Conservation (phyloP, 2,329 filamentous ascomycete genomes). For the Fusarium coicis region DNA sequence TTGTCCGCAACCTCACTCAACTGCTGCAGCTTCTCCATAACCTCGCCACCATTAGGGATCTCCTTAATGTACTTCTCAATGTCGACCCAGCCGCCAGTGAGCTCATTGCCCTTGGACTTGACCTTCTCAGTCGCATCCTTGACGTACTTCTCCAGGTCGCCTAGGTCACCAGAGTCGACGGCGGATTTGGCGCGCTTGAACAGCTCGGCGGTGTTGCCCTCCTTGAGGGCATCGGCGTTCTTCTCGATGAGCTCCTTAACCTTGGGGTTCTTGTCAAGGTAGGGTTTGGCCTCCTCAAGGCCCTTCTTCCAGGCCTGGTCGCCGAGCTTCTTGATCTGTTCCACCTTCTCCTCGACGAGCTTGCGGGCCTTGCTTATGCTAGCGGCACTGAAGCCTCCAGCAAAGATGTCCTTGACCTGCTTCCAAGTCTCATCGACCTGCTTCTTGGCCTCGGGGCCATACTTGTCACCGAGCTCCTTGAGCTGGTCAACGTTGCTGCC, state of each 20-base stretch:
- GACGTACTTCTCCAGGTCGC: constrained; percentile 53
- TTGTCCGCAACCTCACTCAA: constrained; percentile 73
- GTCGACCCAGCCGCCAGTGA: constrained; percentile 56
- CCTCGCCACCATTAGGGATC: constrained; percentile 72
- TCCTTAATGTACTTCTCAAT: constrained; percentile 72
- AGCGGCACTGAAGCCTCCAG: constrained; percentile 66
- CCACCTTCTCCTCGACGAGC: constrained; percentile 75
- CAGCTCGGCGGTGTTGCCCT: constrained; percentile 72
- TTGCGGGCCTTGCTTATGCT: constrained; percentile 67
- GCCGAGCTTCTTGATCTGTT: constrained; percentile 73
- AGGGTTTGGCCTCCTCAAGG: constrained; percentile 75
- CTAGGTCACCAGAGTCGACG: constrained; percentile 68
- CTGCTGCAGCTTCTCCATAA: constrained; percentile 73
- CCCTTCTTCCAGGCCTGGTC: constrained; percentile 79
- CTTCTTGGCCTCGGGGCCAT: constrained; percentile 82
- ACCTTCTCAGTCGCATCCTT: constrained; percentile 46
- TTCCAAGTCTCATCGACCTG: constrained; percentile 77
- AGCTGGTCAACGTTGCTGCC: constrained; percentile 75
- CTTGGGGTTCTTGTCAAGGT: constrained; percentile 80
- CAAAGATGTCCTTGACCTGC: constrained; percentile 72
- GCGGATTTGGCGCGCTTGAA: constrained; percentile 71
- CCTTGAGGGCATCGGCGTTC: constrained; percentile 74
- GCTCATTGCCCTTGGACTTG: constrained; percentile 60
- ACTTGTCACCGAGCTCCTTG: constrained; percentile 74
- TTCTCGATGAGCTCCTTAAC: constrained; percentile 78